Base-by-base conservation (phyloP, 2,329 filamentous ascomycete species). In the Fusarium oligoseptatum region DNA sequence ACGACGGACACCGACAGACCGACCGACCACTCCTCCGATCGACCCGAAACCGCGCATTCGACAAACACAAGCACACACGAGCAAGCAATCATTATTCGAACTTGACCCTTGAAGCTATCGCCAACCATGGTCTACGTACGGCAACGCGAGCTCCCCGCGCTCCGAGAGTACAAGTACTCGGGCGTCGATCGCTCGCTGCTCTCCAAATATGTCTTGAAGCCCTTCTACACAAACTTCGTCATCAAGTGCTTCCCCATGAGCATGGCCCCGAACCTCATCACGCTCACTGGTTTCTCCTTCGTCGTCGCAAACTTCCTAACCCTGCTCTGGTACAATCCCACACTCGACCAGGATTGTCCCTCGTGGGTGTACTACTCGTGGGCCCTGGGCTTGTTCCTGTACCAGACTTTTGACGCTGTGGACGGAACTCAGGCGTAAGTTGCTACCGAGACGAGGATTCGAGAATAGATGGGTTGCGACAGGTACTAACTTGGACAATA, bases 361-460 rank as follows among this genome's bases (percentile, higher is more conserved):
- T 82, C 90, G 2, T 99, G 97, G 97, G 96, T 99, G 17, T 99
- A 99, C 87, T 93, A 93, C 76, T 93, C 91, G 79, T 99, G 95
- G 94, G 93, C 95, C 5, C 83, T 94, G 36, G 97, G 97, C 2
- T 85, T 99, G 76, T 98, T 98, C 82, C 83, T 98, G 61, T 99
- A 99, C 84, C 97, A 99, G 89, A 98, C 96, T 2, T 98, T 99
- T 84, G 97, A 99, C 84, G 97, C 96, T 2, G 95, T 98, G 29
- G 97, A 99, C 84, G 97, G 97, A 62, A 90, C 93, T 34, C 97
- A 99, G 83, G 97, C 97, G 92, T 95, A 88, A 82, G 93, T 89
- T 72, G 7, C 29, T n/a, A 15, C 14, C 29, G 45, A 37, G 24
- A 34, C 6, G 15, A n/a, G 20, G 27, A 5, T 24, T 57, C 11